Evolutionary conservation across 1,284 basidiomycete species (phyloP).

Genomic region (Trichosporon inkin): DNA sequence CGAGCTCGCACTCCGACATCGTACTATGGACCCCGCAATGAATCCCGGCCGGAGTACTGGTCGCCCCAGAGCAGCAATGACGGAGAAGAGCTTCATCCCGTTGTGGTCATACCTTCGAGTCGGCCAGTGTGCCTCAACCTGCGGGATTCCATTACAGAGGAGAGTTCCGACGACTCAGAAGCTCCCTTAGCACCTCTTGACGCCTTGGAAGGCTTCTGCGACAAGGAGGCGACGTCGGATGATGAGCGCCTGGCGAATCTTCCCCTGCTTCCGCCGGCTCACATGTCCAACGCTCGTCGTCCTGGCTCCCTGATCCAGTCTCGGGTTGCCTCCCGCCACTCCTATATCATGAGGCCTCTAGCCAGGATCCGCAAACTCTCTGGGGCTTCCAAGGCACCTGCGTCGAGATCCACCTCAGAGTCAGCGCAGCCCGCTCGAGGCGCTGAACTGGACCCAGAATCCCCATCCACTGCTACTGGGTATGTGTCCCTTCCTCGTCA

Average conservation of each 20-base stretch:
- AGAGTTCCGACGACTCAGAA: constrained; percentile 14
- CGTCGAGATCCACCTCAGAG: neutral
- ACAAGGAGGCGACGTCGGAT: constrained; percentile 3
- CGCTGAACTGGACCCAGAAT: too few relatives aligned
- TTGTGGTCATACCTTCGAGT: neutral
- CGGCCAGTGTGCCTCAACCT: neutral
- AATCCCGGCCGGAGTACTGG: neutral
- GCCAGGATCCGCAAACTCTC: constrained; percentile 2
- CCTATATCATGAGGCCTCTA: neutral
- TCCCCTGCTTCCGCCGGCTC: neutral
- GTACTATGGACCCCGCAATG: neutral
- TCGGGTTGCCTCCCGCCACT: neutral
- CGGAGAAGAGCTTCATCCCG: neutral
- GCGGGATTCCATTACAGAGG: neutral
- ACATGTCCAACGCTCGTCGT: neutral
- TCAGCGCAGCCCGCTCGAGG: neutral
- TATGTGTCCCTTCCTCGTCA: neutral
- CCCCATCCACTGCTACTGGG: neutral
- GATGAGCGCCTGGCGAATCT: neutral
- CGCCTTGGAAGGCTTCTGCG: constrained; percentile 18
- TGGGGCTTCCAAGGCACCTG: neutral
- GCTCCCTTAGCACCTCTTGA: constrained; percentile 15
- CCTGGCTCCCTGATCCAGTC: neutral
- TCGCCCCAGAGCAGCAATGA: neutral
- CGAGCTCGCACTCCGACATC: neutral